Evolutionary conservation across 139 green algal genomes (phyloP).

Genomic region (Picochlorum costavermella): DNA sequence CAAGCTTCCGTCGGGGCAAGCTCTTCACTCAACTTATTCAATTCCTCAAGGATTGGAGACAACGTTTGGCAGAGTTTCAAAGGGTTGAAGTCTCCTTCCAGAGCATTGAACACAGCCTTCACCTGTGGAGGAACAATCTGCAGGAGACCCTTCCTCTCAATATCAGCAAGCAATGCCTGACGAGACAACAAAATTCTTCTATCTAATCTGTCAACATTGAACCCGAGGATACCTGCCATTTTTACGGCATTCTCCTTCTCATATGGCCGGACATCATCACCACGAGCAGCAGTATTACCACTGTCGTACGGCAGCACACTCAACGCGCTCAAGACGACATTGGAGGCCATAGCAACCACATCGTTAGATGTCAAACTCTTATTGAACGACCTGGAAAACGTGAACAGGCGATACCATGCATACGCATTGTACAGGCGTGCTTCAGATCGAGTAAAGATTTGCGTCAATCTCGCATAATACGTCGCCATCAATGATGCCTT

Average conservation of each 20-base stretch:
- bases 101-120: constrained; percentile 51
- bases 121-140: constrained; percentile 63
- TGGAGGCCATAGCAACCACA: constrained; percentile 66
- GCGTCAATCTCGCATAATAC: constrained; percentile 91
- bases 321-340: constrained; percentile 87
- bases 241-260: constrained; percentile 79
- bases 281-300: constrained; percentile 15
- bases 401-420: constrained; percentile 79
- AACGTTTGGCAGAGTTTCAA: constrained; percentile 82
- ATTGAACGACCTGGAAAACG: constrained; percentile 73
- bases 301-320: constrained; percentile 82
- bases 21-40: constrained; percentile 22
- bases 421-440: constrained; percentile 90
- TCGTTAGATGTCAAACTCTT: constrained; percentile 71
- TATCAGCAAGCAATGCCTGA: constrained; percentile 65
- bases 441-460: constrained; percentile 81
- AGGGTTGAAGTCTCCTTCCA: constrained; percentile 85
- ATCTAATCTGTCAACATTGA: constrained; percentile 47
- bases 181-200: constrained; percentile 54
- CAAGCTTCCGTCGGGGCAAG: not conserved
- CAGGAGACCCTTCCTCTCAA: constrained; percentile 72
- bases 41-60: constrained; percentile 63
- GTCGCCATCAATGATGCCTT: constrained; percentile 90
- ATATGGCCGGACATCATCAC: constrained; percentile 45
- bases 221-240: constrained; percentile 92